Base-by-base conservation (phyloP, 2,329 filamentous ascomycete genomes). In the Graphilbum ipis-grandicollis region DNA sequence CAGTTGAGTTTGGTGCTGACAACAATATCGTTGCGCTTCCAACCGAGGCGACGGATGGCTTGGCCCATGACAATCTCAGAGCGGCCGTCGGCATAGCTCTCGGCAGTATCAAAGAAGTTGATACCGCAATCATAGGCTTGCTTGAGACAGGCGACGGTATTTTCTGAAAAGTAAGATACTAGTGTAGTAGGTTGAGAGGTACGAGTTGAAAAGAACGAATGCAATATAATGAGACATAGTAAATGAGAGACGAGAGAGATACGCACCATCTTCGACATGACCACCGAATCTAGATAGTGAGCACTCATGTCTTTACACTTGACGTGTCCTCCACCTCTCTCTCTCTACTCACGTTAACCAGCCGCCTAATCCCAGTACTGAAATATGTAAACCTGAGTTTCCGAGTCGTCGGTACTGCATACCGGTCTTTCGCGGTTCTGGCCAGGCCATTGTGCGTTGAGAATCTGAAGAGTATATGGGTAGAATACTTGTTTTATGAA, bases 81-180 rank as follows among this genome's bases (percentile, higher is more conserved):
- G 47, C 67, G 56, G 31, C 65, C 63, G 12, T 52, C 53, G 9
- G 63, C 58, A 44, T 75, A 76, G 43, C 17, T 62, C 50, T 75
- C 71, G 2, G 71, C 71, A 9, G 61, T 68, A 47, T 75, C 71
- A 44, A 75, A 75, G 50, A 73, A 75, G 55, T 75, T 75, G 51
- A 75, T 59, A 3, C 71, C 71, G 34, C 58, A 52, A 41, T 74
- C 66, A 44, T 69, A 75, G 2, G 71, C 71, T 32, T 66, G 62
- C 56, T 74, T 71, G 65, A 74, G 68, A 49, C 69, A 74, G 31
- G 64, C 63, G 48, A 71, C 69, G 0, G 72, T 66, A 41, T 65
- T 65, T 38, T 76, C 71, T 67, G 38, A 2, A 19, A 3, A 34
- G 30, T 19, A 17, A 4, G 15, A 14, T 19, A 12, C 26, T 5